Base-by-base conservation (phyloP, 768 basidiomycete species). In the Boletus tomentosulus region DNA sequence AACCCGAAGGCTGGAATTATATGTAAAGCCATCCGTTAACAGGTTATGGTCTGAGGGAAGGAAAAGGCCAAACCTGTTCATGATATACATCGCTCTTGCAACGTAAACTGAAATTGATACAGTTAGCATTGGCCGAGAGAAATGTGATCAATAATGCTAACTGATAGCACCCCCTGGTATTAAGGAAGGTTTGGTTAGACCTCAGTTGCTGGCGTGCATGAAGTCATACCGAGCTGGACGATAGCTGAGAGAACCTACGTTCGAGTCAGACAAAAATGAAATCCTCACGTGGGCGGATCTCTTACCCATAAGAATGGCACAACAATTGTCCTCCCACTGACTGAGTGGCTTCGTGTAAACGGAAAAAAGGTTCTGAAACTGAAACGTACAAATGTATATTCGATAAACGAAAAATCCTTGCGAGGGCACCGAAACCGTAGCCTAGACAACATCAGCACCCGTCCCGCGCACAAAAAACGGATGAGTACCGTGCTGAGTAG, bases 151-250 rank as follows among this genome's bases (percentile, higher is more conserved):
- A 22, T 22, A 5, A 3, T 11, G 6, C 39, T 22, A 24, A 41
- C 39, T 8, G 39, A 10, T 41, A 3, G 22, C 22, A 2, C 39
- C 39, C 11, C 39, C 39, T 41, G 8, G 24, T 24, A 24, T 41
- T 5, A 11, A 39, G 38, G 19, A 39, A 39, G 15, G 38, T 3
- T 22, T 22, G 10, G 19, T 39, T 22, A 39, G 7, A 22, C 6
- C 19, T 39, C 19, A 22, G 38, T 39, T 9, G n/a, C 19, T 11
- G 10, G 7, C 9, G 38, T 19, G 10, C 19, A 22, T 22, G 12
- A n/a, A 27, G 15, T 9, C 43, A 28, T 38, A 63, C 61, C 61
- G 4, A 60, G 10, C 24, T 53, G 33, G 6, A 30, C 10, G 10
- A 41, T 8, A 12, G 41, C 30, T 9, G 19, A 33, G 2, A 12